These are phyloP conservation scores for Emmonsia crescens DNA, from an alignment of 2,329 filamentous ascomycete genomes.

Conservation along the genomic window DNA sequence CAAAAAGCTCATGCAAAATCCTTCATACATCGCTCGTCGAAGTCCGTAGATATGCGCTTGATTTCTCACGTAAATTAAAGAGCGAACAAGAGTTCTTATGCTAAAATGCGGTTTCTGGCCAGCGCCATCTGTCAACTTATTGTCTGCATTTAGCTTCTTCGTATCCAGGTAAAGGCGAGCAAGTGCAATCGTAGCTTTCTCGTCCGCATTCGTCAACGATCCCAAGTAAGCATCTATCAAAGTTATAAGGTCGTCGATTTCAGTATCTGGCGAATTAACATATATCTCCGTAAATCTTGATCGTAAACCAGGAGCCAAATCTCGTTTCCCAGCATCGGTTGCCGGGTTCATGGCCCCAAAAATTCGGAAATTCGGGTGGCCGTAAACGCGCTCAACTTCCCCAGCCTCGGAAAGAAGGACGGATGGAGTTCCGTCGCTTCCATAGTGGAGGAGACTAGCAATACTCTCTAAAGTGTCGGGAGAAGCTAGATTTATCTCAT, in stretches of 20 bases:
- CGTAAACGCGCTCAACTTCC: conserved; percentile 77
- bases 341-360: conserved; percentile 99
- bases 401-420: conserved; percentile 88
- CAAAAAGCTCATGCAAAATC: conserved; percentile 95
- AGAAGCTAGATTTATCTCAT: conserved; percentile 94
- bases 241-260: conserved; percentile 72
- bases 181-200: conserved; percentile 66
- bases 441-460: conserved; percentile 70
- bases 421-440: conserved; percentile 61
- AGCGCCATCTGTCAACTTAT: conserved; percentile 82
- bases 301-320: conserved; percentile 76
- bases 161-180: conserved; percentile 81
- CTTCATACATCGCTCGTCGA: conserved; percentile 79
- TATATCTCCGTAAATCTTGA: conserved; percentile 95
- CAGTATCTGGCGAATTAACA: conserved; percentile 78
- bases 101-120: conserved; percentile 97
- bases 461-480: conserved; percentile 92
- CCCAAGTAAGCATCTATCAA: conserved; percentile 85
- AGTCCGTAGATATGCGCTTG: conserved; percentile 77
- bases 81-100: conserved; percentile 81
- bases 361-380: conserved; percentile 86
- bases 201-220: conserved; percentile 57
- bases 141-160: conserved; percentile 68
- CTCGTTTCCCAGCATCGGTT: conserved; percentile 92
- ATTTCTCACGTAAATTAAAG: conserved; percentile 75